Base-by-base conservation (phyloP, 495 filamentous ascomycete genomes). In the Aspergillus incahuasiensis region DNA sequence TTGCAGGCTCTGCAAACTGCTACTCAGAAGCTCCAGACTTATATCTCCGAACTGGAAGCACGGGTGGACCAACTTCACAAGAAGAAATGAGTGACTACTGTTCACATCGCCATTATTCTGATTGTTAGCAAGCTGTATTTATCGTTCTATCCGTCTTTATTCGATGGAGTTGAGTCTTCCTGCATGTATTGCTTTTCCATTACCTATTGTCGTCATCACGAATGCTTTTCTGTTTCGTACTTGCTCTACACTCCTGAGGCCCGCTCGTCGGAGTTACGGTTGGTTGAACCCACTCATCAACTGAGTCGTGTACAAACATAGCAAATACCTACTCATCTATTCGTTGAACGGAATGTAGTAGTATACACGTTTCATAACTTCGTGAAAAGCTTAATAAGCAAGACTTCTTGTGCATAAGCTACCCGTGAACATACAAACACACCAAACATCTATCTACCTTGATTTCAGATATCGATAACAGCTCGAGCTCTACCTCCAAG, bases 1-100 rank as follows among this genome's bases (percentile, higher is more conserved):
- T 46, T 40, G 38, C 63, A 98, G 94, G 83, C 88, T 59, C 79
- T 98, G 52, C 94, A 97, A 81, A 77, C 82, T 43, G 88, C 92
- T 49, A 91, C 95, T 38, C 85, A 91, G 61, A 84, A 88, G 67
- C 81, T 97, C 65, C 89, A 92, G 71, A 78, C 79, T 28, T 95
- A 97, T 64, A 83, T 97, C 46, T 79, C 79, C 49, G 82, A 82
- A 35, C 75, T 98, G 41, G 94, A 98, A 75, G 79, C 89, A 55
- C 91, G 88, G 72, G 77, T 96, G 59, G 86, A 89, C 59, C 72
- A 81, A 56, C 64, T 86, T 62, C 76, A 78, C 63, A 86, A 84
- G 74, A 86, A 85, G 62, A 60, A 60, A 53, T 60, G 28, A 47
- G 18, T 24, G 8, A 40, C 38, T 18, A 3, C 15, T 18, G 38